These are phyloP conservation scores for Phanerochaete sordida DNA, from an alignment of 768 basidiomycete species.

Conservation along the genomic window DNA sequence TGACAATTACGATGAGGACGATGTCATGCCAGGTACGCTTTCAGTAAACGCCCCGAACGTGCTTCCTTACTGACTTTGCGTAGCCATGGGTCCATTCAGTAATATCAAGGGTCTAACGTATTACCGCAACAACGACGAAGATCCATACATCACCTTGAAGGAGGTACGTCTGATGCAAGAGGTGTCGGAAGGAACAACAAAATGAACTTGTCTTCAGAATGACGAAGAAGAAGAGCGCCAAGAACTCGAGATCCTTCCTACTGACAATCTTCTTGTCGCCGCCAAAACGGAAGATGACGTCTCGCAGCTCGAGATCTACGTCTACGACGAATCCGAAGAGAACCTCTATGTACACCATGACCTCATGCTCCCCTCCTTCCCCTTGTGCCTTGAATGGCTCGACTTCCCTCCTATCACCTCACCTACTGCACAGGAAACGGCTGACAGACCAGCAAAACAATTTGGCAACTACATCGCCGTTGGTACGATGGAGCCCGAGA, in stretches of 20 bases:
- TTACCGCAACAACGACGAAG: conserved; percentile 88
- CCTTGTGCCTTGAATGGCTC: conserved; percentile 98
- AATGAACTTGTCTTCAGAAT: conserved; percentile 36
- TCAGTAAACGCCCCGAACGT: not conserved
- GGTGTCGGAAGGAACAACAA: not conserved
- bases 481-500: conserved; percentile 95
- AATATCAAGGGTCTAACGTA: conserved; percentile 94
- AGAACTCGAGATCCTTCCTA: conserved; percentile 84
- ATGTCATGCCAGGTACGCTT: conserved; percentile 30
- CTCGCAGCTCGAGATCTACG: conserved; percentile 92
- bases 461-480: conserved; percentile 94
- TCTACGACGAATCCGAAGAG: conserved; percentile 90
- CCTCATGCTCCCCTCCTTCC: conserved; percentile 95
- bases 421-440: conserved; percentile 34
- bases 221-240: conserved; percentile 80
- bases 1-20: conserved; percentile 90
- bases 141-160: conserved; percentile 96
- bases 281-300: conserved; percentile 98
- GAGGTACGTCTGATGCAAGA: conserved; percentile 49
- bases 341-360: conserved; percentile 97
- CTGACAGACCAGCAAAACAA: conserved; percentile 25
- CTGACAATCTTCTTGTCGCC: conserved; percentile 88
- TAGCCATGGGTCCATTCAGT: conserved; percentile 80
- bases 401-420: conserved; percentile 75
- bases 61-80: not conserved